Percentiles rank a stretch among this genome's conserved stretches.
These are phyloP conservation scores for Neurospora sublineolata DNA, from an alignment of 495 filamentous ascomycete species.

Conservation along the genomic window DNA sequence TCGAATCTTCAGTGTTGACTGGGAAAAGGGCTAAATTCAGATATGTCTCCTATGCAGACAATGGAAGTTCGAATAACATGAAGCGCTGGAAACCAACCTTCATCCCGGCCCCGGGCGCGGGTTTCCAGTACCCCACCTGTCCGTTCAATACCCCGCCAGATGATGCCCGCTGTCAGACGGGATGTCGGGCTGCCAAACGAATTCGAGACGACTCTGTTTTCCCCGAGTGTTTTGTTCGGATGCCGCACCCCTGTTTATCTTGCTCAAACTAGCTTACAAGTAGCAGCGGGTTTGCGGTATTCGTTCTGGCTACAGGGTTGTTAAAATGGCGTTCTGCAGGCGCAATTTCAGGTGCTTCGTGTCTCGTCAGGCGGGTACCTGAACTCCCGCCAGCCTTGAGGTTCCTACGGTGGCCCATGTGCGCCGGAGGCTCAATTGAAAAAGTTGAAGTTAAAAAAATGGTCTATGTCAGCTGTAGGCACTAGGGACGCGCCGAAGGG, in stretches of 20 bases:
- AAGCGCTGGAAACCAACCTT: neutral
- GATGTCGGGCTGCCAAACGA: neutral
- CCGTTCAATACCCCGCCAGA: neutral
- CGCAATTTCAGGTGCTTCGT: neutral
- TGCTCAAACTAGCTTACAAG: neutral
- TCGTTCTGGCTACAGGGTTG: neutral
- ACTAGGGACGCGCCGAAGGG: no score
- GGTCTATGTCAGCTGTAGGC: no score
- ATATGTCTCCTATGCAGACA: neutral
- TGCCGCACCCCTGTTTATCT: neutral
- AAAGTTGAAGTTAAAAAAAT: no score
- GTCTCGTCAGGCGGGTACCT: neutral
- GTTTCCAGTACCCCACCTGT: neutral
- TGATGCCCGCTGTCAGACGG: neutral
- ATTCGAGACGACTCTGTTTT: neutral
- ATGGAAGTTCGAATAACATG: neutral
- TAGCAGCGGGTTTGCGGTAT: neutral
- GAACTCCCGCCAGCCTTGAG: neutral
- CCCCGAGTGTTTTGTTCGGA: neutral
- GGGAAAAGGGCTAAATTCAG: neutral
- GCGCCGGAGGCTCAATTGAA: no score
- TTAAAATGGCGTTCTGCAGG: neutral
- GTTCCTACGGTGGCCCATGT: no score
- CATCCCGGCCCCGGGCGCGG: neutral
- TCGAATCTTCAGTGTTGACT: neutral